Conservation (phyloP, 192 early-diverging fungal species). For the Dissophora ornata region DNA sequence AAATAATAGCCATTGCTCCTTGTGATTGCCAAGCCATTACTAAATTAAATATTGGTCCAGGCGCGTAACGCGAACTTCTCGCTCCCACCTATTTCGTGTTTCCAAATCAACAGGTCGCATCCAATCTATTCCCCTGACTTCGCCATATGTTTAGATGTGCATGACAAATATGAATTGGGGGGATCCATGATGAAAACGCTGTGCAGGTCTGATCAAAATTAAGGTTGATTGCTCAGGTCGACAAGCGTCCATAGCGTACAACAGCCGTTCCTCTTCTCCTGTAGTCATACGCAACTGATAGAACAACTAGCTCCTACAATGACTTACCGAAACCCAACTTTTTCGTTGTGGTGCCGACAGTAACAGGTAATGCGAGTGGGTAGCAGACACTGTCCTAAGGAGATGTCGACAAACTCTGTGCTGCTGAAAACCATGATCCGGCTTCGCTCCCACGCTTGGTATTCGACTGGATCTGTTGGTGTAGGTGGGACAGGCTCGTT, state of each 20-base stretch:
- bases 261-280: too few species aligned
- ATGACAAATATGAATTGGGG: slow-evolving; percentile 2
- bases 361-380: slow-evolving; percentile 90
- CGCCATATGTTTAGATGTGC: not conserved
- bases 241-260: too few species aligned
- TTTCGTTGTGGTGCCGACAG: slow-evolving; percentile 65
- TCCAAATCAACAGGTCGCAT: not conserved
- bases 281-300: too few species aligned
- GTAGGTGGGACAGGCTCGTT: slow-evolving; percentile 45
- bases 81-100: too few species aligned
- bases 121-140: too few species aligned
- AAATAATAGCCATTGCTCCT: not conserved
- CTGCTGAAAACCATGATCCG: slow-evolving; percentile 54
- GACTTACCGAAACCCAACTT: slow-evolving; percentile 54
- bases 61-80: slow-evolving; percentile 3
- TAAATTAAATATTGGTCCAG: not conserved
- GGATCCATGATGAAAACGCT: not conserved
- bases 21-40: slow-evolving; percentile 32
- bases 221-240: not conserved
- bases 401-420: slow-evolving; percentile 47
- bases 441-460: slow-evolving; percentile 40
- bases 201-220: not conserved
- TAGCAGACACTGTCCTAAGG: slow-evolving; percentile 64
- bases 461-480: slow-evolving; percentile 44
- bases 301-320: too few species aligned